phyloP scores from a whole-genome alignment of 305 asterid species.

The Fraxinus platypoda region DNA sequence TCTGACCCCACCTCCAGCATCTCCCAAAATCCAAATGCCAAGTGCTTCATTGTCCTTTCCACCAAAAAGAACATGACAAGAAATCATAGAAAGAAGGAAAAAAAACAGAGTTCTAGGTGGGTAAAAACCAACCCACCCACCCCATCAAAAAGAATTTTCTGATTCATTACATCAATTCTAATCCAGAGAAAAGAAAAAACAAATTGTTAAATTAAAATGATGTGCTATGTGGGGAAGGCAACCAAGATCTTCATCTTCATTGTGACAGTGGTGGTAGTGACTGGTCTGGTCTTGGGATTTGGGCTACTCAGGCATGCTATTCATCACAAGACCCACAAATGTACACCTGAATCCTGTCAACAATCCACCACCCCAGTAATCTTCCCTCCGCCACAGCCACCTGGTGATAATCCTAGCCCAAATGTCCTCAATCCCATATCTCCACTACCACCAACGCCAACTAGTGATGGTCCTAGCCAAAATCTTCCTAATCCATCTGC shows the following conservation, averaged over 20 bases:
- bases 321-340: slow-evolving; percentile 29
- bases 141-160: background rate
- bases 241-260: slow-evolving; percentile 95
- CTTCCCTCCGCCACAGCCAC: slow-evolving; percentile 35
- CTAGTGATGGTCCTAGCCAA: slow-evolving; percentile 29
- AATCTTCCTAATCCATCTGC: slow-evolving; percentile 33
- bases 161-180: background rate
- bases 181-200: background rate
- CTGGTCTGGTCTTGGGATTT: slow-evolving; percentile 65
- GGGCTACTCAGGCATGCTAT: slow-evolving; percentile 40
- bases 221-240: slow-evolving; percentile 89
- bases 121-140: background rate
- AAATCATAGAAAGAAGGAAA: background rate
- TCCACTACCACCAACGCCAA: slow-evolving; percentile 15
- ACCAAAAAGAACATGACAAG: slow-evolving; percentile 2
- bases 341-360: slow-evolving; percentile 51
- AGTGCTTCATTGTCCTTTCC: background rate
- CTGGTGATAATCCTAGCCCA: slow-evolving; percentile 13
- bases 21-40: background rate
- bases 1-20: background rate
- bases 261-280: slow-evolving; percentile 49
- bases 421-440: slow-evolving; percentile 23
- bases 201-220: slow-evolving; percentile 6
- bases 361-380: slow-evolving; percentile 34
- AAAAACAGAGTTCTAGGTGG: background rate